Conservation (phyloP, 306 rosid genomes). For the Prunus campanulata region DNA sequence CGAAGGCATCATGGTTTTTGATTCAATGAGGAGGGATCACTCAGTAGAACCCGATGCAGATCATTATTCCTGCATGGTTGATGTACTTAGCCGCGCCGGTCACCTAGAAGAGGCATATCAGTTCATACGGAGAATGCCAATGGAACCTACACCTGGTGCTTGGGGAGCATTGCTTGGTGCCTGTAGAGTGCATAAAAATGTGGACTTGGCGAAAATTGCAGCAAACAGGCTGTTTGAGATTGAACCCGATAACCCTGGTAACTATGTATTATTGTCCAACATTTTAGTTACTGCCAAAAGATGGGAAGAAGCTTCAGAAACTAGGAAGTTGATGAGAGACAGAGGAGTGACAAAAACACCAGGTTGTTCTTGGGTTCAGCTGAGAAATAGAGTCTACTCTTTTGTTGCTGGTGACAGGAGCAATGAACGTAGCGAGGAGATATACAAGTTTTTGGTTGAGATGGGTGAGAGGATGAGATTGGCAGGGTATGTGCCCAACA, state of each 20-base stretch:
- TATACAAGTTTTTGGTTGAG: conserved; percentile 33
- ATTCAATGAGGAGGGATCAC: conserved; percentile 51
- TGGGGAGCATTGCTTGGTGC: conserved; percentile 64
- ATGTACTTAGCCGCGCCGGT: conserved; percentile 50
- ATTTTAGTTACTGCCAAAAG: conserved; percentile 40
- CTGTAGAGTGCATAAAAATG: conserved; percentile 49
- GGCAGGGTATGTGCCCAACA: conserved; percentile 46
- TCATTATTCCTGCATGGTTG: conserved; percentile 56
- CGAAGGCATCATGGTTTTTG: conserved; percentile 38
- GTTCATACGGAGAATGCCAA: conserved; percentile 48
- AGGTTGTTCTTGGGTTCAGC: conserved; percentile 65
- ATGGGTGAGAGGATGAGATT: conserved; percentile 48
- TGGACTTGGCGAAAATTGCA: conserved; percentile 45
- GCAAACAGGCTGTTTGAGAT: conserved; percentile 47
- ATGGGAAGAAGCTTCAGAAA: conserved; percentile 60
- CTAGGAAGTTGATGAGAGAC: conserved; percentile 50
- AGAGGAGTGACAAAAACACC: conserved; percentile 50
- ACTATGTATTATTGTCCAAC: conserved; percentile 42
- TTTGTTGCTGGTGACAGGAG: conserved; percentile 53
- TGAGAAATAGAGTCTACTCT: conserved; percentile 42
- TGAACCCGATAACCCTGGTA: conserved; percentile 55
- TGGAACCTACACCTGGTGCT: conserved; percentile 51
- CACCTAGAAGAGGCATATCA: conserved; percentile 45
- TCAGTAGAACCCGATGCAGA: conserved; percentile 40
- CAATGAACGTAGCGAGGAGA: conserved; percentile 29